Evolutionary conservation across 169 alveolate genomes (phyloP).

Genomic region (Theileria equi): DNA sequence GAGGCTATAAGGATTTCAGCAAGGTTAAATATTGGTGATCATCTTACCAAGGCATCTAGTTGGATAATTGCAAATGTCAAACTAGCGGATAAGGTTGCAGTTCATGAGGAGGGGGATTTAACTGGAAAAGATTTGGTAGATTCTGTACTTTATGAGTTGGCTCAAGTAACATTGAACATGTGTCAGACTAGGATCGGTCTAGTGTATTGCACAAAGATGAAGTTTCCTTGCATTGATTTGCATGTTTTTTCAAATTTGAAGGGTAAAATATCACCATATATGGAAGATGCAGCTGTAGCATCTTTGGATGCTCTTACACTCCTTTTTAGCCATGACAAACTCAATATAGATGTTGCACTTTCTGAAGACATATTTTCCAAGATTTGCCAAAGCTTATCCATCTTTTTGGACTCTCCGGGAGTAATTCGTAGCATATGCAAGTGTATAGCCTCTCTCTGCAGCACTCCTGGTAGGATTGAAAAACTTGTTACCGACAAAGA

Average conservation of each 20-base stretch:
- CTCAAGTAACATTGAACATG: conserved; percentile 60
- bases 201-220: conserved; percentile 60
- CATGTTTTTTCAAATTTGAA: conserved; percentile 4
- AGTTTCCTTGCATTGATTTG: neutral
- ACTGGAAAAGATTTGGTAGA: conserved; percentile 65
- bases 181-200: conserved; percentile 69
- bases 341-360: conserved; percentile 80
- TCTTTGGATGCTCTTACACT: conserved; percentile 71
- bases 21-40: conserved; percentile 58
- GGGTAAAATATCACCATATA: conserved; percentile 42
- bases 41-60: conserved; percentile 28
- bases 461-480: conserved; percentile 81
- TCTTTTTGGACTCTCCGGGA: conserved; percentile 74
- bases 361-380: conserved; percentile 76
- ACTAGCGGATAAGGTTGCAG: conserved; percentile 21
- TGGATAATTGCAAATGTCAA: conserved; percentile 54
- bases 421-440: conserved; percentile 83
- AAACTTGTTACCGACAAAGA: conserved; percentile 77
- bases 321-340: conserved; percentile 78
- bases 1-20: conserved; percentile 73
- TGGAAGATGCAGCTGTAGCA: conserved; percentile 70
- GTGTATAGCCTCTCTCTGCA: conserved; percentile 86
- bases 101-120: conserved; percentile 51
- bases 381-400: conserved; percentile 78
- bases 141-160: conserved; percentile 61